These are phyloP conservation scores for Yarrowia divulgata DNA, from an alignment of 805 yeast genomes.

Conservation along the genomic window DNA sequence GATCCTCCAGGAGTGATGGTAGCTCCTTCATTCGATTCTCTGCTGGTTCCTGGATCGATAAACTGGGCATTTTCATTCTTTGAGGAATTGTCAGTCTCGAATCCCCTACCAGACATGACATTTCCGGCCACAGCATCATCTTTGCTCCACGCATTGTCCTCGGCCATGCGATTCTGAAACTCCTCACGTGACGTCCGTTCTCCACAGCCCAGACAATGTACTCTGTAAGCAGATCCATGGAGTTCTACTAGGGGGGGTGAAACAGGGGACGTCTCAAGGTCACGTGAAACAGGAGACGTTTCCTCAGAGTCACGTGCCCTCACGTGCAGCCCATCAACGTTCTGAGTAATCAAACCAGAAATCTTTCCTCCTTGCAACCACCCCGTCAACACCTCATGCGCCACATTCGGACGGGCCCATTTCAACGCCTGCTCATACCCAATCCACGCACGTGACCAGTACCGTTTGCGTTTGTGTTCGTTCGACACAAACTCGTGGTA, in stretches of 20 bases:
- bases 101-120: not conserved
- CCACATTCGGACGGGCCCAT: slow-evolving; percentile 19
- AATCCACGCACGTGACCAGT: slow-evolving; percentile 37
- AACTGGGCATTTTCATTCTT: not conserved
- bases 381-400: slow-evolving; percentile 13
- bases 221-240: slow-evolving; percentile 33
- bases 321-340: slow-evolving; percentile 28
- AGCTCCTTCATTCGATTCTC: not conserved
- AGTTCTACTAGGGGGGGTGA: not conserved
- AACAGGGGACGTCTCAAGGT: not conserved
- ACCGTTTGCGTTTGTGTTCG: slow-evolving; percentile 23
- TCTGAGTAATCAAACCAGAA: slow-evolving; percentile 20
- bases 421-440: slow-evolving; percentile 34
- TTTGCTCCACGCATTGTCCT: not conserved
- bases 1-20: not conserved
- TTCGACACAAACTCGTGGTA: slow-evolving; percentile 29
- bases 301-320: not conserved
- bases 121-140: not conserved
- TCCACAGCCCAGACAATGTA: slow-evolving; percentile 16
- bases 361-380: not conserved
- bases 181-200: not conserved
- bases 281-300: too few species aligned
- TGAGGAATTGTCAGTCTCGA: too few species aligned
- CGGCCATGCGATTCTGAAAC: slow-evolving; percentile 2
- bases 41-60: not conserved